phyloP scores from a whole-genome alignment of 352 stramenopile genomes.

The Nothophytophthora sp. region DNA sequence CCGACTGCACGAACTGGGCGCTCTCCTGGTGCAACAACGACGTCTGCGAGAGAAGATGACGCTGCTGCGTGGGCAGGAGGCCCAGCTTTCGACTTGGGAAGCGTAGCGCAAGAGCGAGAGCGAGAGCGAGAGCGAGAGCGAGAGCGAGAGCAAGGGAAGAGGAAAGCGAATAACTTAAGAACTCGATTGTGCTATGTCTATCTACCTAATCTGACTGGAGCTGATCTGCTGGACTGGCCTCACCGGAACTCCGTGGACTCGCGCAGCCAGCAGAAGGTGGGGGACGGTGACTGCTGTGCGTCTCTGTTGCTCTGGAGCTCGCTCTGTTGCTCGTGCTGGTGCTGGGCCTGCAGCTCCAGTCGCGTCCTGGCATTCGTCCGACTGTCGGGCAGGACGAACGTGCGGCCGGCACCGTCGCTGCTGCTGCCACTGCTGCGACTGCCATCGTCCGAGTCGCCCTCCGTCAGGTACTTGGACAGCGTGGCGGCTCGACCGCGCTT shows the following conservation, averaged over 20 bases:
- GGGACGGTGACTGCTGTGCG: slow-evolving; percentile 21
- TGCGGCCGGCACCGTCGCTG: slow-evolving; percentile 15
- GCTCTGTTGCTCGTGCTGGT: slow-evolving; percentile 17
- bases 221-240: slow-evolving; percentile 4
- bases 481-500: slow-evolving; percentile 28
- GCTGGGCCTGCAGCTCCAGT: slow-evolving; percentile 23
- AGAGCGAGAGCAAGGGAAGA: background rate
- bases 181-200: slow-evolving; percentile 26
- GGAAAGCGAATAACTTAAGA: slow-evolving; percentile 44
- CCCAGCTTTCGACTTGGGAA: slow-evolving; percentile 55
- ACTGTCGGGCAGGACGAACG: slow-evolving; percentile 13
- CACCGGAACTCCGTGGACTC: slow-evolving; percentile 31
- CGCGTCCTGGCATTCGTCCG: slow-evolving; percentile 12
- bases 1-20: slow-evolving; percentile 43
- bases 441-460: slow-evolving; percentile 37
- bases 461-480: slow-evolving; percentile 65
- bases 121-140: background rate
- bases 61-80: slow-evolving; percentile 40
- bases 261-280: slow-evolving; percentile 34
- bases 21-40: slow-evolving; percentile 42
- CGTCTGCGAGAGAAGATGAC: slow-evolving; percentile 36
- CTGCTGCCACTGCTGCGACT: slow-evolving; percentile 21
- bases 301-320: slow-evolving; percentile 27
- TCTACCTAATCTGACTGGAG: slow-evolving; percentile 4
- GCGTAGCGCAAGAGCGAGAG: background rate